These are phyloP conservation scores for Daldinia caldariorum DNA, from an alignment of 495 filamentous ascomycete genomes.

Conservation along the genomic window DNA sequence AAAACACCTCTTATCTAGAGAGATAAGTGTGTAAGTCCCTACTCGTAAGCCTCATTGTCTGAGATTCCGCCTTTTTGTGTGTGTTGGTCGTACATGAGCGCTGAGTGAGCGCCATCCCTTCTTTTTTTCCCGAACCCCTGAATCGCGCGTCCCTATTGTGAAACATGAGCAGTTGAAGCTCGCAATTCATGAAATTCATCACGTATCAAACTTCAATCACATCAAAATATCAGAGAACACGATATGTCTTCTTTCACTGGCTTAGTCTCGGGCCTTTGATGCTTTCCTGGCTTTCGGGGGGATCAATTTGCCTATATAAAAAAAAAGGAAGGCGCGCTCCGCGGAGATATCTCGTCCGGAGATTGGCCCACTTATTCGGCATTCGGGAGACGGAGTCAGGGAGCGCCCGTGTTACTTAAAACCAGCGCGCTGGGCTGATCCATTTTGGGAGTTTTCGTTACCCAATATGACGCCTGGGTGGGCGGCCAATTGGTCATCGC, in stretches of 20 bases:
- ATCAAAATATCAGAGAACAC: too few relatives aligned
- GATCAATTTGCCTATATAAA: constrained; percentile 22
- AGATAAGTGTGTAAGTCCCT: neutral
- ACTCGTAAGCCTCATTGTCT: neutral
- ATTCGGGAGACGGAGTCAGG: constrained; percentile 36
- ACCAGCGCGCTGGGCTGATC: constrained; percentile 22
- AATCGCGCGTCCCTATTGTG: neutral
- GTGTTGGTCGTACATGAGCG: neutral
- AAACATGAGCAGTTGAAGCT: neutral
- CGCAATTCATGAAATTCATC: neutral
- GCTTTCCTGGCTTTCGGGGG: neutral
- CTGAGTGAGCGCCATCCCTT: constrained; percentile 1
- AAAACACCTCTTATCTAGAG: neutral
- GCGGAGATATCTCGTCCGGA: constrained; percentile 38
- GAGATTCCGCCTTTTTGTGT: neutral
- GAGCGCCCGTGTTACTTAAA: constrained; percentile 14
- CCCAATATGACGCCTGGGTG: constrained; percentile 39
- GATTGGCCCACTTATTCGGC: constrained; percentile 30
- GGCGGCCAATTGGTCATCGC: constrained; percentile 33
- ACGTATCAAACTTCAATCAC: neutral
- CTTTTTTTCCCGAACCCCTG: neutral
- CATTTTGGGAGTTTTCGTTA: constrained; percentile 41
- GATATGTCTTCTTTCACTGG: neutral
- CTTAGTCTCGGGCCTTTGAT: neutral
- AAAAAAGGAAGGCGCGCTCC: constrained; percentile 23